phyloP scores from a whole-genome alignment of 345 rosid species.

The Citrus hindsii region DNA sequence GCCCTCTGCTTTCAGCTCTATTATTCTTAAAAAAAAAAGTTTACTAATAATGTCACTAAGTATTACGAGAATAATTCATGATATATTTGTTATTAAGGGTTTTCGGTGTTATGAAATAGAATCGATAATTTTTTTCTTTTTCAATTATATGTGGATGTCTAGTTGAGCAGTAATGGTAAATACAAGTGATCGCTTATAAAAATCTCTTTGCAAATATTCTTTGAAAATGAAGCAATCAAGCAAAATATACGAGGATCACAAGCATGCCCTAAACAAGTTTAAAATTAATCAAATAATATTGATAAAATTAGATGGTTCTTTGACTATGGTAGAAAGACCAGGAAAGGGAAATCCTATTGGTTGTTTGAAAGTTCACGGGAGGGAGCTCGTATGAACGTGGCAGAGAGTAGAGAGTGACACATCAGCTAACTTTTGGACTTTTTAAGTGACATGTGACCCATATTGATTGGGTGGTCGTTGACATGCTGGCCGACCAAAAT shows the following conservation, averaged over 20 bases:
- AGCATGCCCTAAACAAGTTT: no score
- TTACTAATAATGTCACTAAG: no score
- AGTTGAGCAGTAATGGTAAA: background rate
- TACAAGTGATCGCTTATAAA: background rate
- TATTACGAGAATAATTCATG: no score
- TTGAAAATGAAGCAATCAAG: background rate
- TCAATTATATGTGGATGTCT: background rate
- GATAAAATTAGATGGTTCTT: no score
- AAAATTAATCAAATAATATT: no score
- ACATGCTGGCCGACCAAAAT: conserved; percentile 21
- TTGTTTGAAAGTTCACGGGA: background rate
- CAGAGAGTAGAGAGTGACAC: conserved; percentile 3
- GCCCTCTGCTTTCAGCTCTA: background rate
- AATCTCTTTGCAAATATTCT: background rate
- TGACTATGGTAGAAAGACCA: no score
- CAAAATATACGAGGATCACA: background rate
- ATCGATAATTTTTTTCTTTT: no score
- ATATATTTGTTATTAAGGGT: no score
- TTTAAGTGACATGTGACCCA: conserved; percentile 12
- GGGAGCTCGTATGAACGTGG: background rate
- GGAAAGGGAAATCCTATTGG: background rate
- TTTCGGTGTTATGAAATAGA: no score
- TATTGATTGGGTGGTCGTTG: conserved; percentile 35
- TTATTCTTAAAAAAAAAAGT: no score
- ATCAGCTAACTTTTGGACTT: conserved; percentile 8